Conservation (phyloP, 495 filamentous ascomycete genomes). For the Diplogelasinospora grovesii region DNA sequence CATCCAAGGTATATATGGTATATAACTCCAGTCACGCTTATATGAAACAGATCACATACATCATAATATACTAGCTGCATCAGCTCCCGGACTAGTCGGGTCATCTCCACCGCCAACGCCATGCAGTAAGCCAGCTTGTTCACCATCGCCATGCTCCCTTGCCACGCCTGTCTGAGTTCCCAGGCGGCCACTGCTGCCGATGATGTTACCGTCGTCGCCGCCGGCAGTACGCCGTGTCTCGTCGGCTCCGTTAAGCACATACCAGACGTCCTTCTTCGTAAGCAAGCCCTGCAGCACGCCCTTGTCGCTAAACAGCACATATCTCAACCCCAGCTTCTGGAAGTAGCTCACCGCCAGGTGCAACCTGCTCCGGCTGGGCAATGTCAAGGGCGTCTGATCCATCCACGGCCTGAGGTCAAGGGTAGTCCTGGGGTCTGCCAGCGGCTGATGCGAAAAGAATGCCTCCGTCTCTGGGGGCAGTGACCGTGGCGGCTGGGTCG, state of each 20-base stretch:
- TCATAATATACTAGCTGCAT: slow-evolving; percentile 24
- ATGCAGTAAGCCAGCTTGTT: slow-evolving; percentile 22
- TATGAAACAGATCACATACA: neutral
- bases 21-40: neutral
- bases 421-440: slow-evolving; percentile 68
- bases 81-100: slow-evolving; percentile 13
- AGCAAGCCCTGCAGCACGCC: slow-evolving; percentile 78
- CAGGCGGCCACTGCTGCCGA: neutral
- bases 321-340: slow-evolving; percentile 83
- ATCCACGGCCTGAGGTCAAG: slow-evolving; percentile 93
- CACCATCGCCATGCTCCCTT: slow-evolving; percentile 21
- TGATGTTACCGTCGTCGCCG: neutral
- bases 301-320: slow-evolving; percentile 78
- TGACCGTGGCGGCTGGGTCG: slow-evolving; percentile 46
- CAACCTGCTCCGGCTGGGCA: slow-evolving; percentile 66
- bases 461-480: slow-evolving; percentile 67
- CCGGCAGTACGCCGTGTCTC: slow-evolving; percentile 40
- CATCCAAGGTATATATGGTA: neutral
- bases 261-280: slow-evolving; percentile 99
- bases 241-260: slow-evolving; percentile 75
- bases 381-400: slow-evolving; percentile 94
- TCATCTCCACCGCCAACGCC: slow-evolving; percentile 5
- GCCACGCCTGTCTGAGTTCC: slow-evolving; percentile 7
- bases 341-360: slow-evolving; percentile 85
- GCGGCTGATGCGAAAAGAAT: slow-evolving; percentile 75